Base-by-base conservation (phyloP, 768 basidiomycete genomes). In the Flagelloscypha sp. region DNA sequence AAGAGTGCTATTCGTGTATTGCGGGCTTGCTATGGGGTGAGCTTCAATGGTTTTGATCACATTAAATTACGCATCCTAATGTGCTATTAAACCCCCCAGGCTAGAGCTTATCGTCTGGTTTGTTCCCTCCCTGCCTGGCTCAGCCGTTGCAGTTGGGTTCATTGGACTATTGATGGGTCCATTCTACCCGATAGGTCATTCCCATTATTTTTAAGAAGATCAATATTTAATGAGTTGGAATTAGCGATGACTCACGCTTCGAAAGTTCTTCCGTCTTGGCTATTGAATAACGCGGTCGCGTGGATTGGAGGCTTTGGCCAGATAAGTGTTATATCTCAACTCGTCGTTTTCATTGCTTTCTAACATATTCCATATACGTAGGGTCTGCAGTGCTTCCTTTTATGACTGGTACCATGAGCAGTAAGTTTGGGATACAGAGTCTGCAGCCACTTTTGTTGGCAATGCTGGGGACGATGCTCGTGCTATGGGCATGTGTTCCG, bases 271-370 rank as follows among this genome's bases (percentile, higher is more conserved):
- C 88, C 87, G 5, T 65, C 66, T 6, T 79, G 78, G 68, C 63
- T 90, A 7, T 64, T 86, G 17, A 20, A 66, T 29, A 72, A 69
- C 17, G 66, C 75, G 7, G 74, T 81, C 23, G 79, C 77, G 7
- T 80, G 76, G 78, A 76, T 79, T 20, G 74, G 76, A 5, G 74
- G 72, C 4, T 68, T 76, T 22, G 83, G 84, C 0, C 77, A 80
- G 48, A 11, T 34, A 37, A 10, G 21, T 25, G n/a, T n/a, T n/a
- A n/a, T n/a, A n/a, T n/a, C n/a, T n/a, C n/a, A n/a, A n/a, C n/a
- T n/a, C n/a, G n/a, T n/a, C n/a, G n/a, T n/a, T n/a, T n/a, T n/a
- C n/a, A n/a, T n/a, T n/a, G n/a, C n/a, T n/a, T n/a, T n/a, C n/a
- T n/a, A n/a, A n/a, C n/a, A n/a, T n/a, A n/a, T n/a, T n/a, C n/a